Evolutionary conservation across 1,139 yeast genomes (phyloP).

Genomic region (Saccharomycopsis hybrid): DNA sequence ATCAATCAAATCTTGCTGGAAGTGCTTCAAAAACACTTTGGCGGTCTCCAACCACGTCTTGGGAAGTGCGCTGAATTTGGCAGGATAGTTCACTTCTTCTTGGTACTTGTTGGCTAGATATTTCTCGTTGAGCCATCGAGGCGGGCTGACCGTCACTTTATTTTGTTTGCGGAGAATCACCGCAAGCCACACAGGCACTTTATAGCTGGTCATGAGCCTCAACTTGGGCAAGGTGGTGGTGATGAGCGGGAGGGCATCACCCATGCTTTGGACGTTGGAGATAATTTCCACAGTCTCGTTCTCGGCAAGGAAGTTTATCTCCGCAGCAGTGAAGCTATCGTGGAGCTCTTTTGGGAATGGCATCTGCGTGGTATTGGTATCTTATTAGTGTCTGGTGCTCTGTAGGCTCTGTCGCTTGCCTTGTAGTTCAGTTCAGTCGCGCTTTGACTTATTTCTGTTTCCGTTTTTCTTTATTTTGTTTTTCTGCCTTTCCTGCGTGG

Average conservation of each 20-base stretch:
- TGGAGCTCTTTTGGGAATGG: constrained; percentile 55
- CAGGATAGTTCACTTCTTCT: constrained; percentile 53
- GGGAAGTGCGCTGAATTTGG: constrained; percentile 67
- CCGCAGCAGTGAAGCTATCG: constrained; percentile 64
- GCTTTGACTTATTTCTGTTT: too few relatives aligned
- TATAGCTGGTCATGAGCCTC: constrained; percentile 61
- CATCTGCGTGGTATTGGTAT: too few relatives aligned
- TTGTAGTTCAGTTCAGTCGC: too few relatives aligned
- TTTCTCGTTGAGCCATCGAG: constrained; percentile 72
- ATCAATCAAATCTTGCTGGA: constrained; percentile 69
- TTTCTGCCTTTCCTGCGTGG: too few relatives aligned
- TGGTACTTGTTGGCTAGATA: constrained; percentile 55
- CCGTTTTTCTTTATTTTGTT: too few relatives aligned
- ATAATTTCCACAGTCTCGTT: constrained; percentile 61
- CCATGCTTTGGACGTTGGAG: constrained; percentile 12
- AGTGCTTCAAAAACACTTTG: constrained; percentile 53
- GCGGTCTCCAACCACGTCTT: constrained; percentile 84
- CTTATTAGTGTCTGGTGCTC: too few relatives aligned
- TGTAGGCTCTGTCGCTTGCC: too few relatives aligned
- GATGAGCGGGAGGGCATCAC: constrained; percentile 3
- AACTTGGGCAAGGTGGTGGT: constrained; percentile 24
- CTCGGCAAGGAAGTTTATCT: constrained; percentile 80
- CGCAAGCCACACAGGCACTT: constrained; percentile 87
- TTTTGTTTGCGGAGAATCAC: constrained; percentile 74
- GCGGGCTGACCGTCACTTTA: constrained; percentile 81